Evolutionary conservation across 2,329 filamentous ascomycete genomes (phyloP).

Genomic region (Clarireedia homoeocarpa): DNA sequence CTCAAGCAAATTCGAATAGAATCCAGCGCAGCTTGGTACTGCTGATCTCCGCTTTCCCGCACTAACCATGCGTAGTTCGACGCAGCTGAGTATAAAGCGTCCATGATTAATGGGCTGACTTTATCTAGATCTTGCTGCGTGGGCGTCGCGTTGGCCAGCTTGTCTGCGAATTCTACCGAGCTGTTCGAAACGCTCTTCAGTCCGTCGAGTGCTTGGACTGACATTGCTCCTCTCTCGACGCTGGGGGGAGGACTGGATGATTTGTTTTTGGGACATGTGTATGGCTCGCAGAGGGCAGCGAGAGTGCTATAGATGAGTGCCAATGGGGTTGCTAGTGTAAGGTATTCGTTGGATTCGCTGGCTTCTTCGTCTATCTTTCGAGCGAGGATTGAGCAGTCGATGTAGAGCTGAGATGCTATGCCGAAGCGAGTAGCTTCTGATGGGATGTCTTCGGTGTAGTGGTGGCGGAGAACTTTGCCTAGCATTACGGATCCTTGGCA

Average conservation of each 20-base stretch:
- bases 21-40: slow-evolving; percentile 26
- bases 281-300: slow-evolving; percentile 32
- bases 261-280: slow-evolving; percentile 27
- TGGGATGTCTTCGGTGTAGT: slow-evolving; percentile 16
- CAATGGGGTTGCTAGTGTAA: slow-evolving; percentile 21
- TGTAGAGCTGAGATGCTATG: slow-evolving; percentile 22
- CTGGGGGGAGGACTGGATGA: slow-evolving; percentile 1
- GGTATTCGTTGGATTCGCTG: slow-evolving; percentile 17
- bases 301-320: slow-evolving; percentile 25
- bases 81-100: slow-evolving; percentile 32
- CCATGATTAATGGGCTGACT: slow-evolving; percentile 32
- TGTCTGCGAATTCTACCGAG: slow-evolving; percentile 26
- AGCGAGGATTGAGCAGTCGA: slow-evolving; percentile 20
- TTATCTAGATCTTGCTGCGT: slow-evolving; percentile 22
- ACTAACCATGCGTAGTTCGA: slow-evolving; percentile 33
- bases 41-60: slow-evolving; percentile 31
- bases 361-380: slow-evolving; percentile 24
- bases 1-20: slow-evolving; percentile 27
- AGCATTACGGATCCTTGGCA: slow-evolving; percentile 33
- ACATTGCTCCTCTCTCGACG: slow-evolving; percentile 27
- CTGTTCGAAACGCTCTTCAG: slow-evolving; percentile 26
- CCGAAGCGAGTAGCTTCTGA: slow-evolving; percentile 19
- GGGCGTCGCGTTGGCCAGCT: slow-evolving; percentile 19
- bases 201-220: slow-evolving; percentile 29
- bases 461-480: slow-evolving; percentile 30